phyloP scores from a whole-genome alignment of 768 basidiomycete species.

The Asterophora parasitica region DNA sequence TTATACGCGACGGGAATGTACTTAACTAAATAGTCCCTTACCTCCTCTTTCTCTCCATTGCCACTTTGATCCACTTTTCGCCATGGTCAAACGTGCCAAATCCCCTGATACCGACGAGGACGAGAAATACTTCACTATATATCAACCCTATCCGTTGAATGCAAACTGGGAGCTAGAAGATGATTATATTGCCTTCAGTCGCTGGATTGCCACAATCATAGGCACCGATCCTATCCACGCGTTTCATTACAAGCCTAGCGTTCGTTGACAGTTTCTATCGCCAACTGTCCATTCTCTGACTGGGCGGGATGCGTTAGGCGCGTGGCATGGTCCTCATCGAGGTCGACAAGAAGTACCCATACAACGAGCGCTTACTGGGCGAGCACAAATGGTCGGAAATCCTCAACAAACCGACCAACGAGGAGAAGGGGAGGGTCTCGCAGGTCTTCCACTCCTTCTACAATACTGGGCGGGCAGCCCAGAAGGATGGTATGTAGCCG shows the following conservation, averaged over 20 bases:
- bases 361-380: slow-evolving; percentile 37
- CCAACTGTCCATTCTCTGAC: slow-evolving; percentile 3
- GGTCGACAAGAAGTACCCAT: slow-evolving; percentile 32
- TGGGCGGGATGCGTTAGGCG: slow-evolving; percentile 23
- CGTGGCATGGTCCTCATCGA: slow-evolving; percentile 47
- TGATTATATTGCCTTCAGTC: slow-evolving; percentile 36
- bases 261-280: slow-evolving; percentile 18
- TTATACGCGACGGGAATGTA: background rate
- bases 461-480: slow-evolving; percentile 34
- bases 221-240: slow-evolving; percentile 33
- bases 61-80: background rate
- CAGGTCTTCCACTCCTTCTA: slow-evolving; percentile 42
- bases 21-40: slow-evolving; percentile 9
- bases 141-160: slow-evolving; percentile 46
- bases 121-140: slow-evolving; percentile 41
- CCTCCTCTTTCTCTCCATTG: background rate
- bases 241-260: slow-evolving; percentile 46
- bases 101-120: slow-evolving; percentile 39
- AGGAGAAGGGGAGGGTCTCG: slow-evolving; percentile 33
- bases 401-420: slow-evolving; percentile 31
- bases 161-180: slow-evolving; percentile 38
- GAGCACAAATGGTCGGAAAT: slow-evolving; percentile 49
- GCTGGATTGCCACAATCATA: slow-evolving; percentile 45
- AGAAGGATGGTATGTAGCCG: slow-evolving; percentile 43
- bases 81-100: slow-evolving; percentile 38